Conservation (phyloP, 305 asterid species). For the Euphrasia arctica region DNA sequence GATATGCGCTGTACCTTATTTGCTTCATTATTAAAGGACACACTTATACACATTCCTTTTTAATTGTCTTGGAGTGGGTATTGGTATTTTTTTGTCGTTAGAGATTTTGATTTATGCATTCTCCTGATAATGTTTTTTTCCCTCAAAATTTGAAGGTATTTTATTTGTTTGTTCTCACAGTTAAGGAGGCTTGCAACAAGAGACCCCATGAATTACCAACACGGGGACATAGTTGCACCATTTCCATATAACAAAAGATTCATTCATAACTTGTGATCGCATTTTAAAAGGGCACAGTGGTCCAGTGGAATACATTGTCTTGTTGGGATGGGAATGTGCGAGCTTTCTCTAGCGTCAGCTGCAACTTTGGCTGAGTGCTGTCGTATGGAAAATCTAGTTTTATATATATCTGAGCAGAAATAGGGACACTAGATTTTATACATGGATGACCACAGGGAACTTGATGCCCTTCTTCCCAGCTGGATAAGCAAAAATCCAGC, state of each 20-base stretch:
- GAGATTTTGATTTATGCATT: conserved; percentile 17
- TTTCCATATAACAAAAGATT: conserved; percentile 18
- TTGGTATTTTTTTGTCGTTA: background rate
- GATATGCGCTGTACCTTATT: too few relatives aligned
- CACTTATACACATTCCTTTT: too few relatives aligned
- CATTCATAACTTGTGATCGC: conserved; percentile 11
- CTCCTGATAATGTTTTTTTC: conserved; percentile 4
- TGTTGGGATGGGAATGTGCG: conserved; percentile 21
- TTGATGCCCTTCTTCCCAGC: conserved; percentile 58
- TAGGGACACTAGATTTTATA: conserved; percentile 16
- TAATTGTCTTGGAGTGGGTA: too few relatives aligned
- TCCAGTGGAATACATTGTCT: conserved; percentile 16
- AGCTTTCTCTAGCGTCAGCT: conserved; percentile 19
- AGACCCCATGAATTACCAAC: conserved; percentile 18
- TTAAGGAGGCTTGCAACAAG: conserved; percentile 27
- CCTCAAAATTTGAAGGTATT: conserved; percentile 11
- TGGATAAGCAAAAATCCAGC: conserved; percentile 69
- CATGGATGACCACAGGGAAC: conserved; percentile 75
- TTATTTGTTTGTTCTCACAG: conserved; percentile 24
- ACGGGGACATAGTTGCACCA: conserved; percentile 18
- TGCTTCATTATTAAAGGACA: too few relatives aligned
- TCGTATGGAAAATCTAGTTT: too few relatives aligned
- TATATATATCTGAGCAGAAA: too few relatives aligned
- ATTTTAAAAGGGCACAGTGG: conserved; percentile 13
- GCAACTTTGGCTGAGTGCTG: background rate